Evolutionary conservation across 176 grass and related monocot species (phyloP).

Genomic region (Miscanthus lutarioriparius): DNA sequence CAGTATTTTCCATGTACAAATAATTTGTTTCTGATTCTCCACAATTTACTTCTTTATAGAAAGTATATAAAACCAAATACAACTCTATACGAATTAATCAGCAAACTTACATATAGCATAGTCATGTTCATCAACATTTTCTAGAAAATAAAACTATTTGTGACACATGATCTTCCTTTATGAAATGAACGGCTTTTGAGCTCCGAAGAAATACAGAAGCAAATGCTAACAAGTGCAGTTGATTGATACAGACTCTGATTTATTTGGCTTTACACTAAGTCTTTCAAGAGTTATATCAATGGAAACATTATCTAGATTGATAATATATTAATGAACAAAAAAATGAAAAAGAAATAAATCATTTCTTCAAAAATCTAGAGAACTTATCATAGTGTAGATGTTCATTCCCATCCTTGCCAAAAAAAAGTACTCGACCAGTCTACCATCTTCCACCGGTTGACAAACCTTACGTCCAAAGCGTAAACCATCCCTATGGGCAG

Average conservation of each 20-base stretch:
- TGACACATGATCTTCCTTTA: neutral
- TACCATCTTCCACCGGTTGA: slow-evolving; percentile 69
- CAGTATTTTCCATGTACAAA: neutral
- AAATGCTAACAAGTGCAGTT: neutral
- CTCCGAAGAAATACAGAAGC: neutral
- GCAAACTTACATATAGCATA: neutral
- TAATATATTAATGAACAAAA: neutral
- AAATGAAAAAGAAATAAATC: slow-evolving; percentile 11
- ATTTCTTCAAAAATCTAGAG: slow-evolving; percentile 76
- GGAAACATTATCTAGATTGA: neutral
- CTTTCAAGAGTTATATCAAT: neutral
- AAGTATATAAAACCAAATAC: neutral
- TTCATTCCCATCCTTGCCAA: slow-evolving; percentile 82
- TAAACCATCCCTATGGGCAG: slow-evolving; percentile 78
- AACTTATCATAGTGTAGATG: slow-evolving; percentile 82
- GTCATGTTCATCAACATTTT: slow-evolving; percentile 11
- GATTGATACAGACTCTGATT: neutral
- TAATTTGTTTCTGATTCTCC: neutral
- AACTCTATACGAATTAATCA: neutral
- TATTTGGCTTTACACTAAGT: neutral
- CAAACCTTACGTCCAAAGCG: slow-evolving; percentile 73
- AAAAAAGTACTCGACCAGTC: slow-evolving; percentile 88
- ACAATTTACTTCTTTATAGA: neutral
- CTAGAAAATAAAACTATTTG: neutral
- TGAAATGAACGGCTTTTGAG: neutral